Conservation (phyloP, 164 flowering plant genomes). For the Aristolochia fimbriata region DNA sequence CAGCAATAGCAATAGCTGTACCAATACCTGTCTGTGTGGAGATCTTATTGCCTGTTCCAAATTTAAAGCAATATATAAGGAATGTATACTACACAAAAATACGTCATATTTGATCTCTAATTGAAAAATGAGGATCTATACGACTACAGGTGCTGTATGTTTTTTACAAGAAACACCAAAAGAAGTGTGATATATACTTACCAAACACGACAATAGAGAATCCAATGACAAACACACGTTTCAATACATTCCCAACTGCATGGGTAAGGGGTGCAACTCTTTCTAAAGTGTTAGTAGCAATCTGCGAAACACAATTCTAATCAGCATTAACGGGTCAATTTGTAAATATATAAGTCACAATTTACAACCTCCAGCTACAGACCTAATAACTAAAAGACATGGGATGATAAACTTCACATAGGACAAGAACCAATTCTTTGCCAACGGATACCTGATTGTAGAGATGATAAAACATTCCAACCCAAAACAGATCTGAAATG, state of each 20-base stretch:
- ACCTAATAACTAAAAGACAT: too few relatives aligned
- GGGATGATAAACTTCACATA: background rate
- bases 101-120: background rate
- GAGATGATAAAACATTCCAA: slow-evolving; percentile 60
- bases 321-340: too few relatives aligned
- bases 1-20: slow-evolving; percentile 60
- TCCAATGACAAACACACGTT: slow-evolving; percentile 56
- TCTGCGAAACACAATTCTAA: slow-evolving; percentile 16
- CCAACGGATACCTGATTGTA: slow-evolving; percentile 44
- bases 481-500: slow-evolving; percentile 53
- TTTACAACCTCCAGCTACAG: too few relatives aligned
- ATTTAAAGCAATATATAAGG: slow-evolving; percentile 1
- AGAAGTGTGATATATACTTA: slow-evolving; percentile 12
- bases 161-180: too few relatives aligned
- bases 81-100: background rate
- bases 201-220: slow-evolving; percentile 58
- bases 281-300: slow-evolving; percentile 57
- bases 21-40: slow-evolving; percentile 71
- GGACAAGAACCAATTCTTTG: background rate
- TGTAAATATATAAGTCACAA: too few relatives aligned
- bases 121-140: background rate
- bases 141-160: too few relatives aligned
- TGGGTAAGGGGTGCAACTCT: slow-evolving; percentile 61
- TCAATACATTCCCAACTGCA: slow-evolving; percentile 60
- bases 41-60: slow-evolving; percentile 50